phyloP scores from a whole-genome alignment of 164 flowering plant genomes.

The Magnolia changhungtana region DNA sequence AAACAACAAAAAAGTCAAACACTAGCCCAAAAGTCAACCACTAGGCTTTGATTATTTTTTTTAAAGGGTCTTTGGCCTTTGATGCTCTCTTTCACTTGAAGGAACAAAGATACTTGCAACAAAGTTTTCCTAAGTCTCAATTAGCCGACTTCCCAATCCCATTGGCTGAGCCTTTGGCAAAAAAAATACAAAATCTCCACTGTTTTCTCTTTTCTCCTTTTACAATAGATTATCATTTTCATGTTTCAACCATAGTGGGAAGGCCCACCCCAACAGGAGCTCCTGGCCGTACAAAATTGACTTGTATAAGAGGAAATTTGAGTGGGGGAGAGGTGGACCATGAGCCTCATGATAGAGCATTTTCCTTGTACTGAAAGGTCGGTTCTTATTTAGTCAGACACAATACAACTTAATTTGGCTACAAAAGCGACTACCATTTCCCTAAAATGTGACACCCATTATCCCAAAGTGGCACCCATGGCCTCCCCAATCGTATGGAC shows the following conservation, averaged over 20 bases:
- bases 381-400: not conserved
- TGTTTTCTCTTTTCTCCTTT: not conserved
- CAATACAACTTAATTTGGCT: not conserved
- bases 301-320: not conserved
- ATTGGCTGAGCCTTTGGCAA: not conserved
- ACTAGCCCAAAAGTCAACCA: not conserved
- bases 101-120: not conserved
- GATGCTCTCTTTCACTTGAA: not conserved
- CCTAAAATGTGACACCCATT: not conserved
- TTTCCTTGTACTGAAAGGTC: not conserved
- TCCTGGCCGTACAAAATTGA: not conserved
- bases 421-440: not conserved
- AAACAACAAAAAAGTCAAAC: not conserved
- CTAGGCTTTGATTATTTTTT: not conserved
- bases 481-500: not conserved
- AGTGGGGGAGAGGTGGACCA: not conserved
- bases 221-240: not conserved
- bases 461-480: not conserved
- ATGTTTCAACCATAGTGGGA: not conserved
- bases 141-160: not conserved
- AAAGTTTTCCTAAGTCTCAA: not conserved
- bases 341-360: not conserved
- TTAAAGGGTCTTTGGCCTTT: not conserved
- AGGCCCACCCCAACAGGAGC: not conserved
- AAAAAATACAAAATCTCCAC: not conserved